Percentiles rank a stretch among this genome's conserved stretches.
Conservation (phyloP, 768 basidiomycete species). For the Lactarius tabidus region DNA sequence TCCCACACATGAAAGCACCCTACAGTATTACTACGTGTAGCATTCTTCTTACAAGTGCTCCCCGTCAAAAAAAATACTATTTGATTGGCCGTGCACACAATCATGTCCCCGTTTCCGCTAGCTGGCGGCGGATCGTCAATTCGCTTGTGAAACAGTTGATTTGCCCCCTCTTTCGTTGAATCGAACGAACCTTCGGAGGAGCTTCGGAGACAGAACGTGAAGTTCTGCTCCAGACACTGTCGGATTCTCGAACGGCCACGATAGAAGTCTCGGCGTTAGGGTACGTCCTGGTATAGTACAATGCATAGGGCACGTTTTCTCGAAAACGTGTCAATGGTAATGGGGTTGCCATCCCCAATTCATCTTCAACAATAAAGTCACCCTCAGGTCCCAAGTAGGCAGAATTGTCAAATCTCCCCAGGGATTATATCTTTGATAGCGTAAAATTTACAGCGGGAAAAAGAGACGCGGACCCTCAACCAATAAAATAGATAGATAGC, state of each 20-base stretch:
- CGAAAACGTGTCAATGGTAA: neutral
- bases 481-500: neutral
- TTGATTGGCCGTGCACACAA: no score
- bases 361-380: neutral
- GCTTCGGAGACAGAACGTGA: neutral
- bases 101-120: no score
- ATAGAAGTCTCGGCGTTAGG: neutral
- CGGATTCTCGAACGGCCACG: neutral
- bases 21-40: no score
- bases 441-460: constrained; percentile 12
- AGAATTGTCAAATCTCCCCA: neutral
- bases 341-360: neutral
- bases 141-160: no score
- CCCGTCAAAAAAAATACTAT: no score
- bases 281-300: neutral
- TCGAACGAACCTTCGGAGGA: neutral
- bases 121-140: no score
- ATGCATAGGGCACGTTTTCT: neutral
- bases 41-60: no score
- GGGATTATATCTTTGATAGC: neutral
- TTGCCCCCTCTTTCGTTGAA: no score
- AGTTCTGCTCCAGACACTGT: no score
- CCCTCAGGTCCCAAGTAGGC: neutral
- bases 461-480: neutral
- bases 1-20: neutral